Conservation (phyloP, 2,329 filamentous ascomycete genomes). For the Epichloe scottii region DNA sequence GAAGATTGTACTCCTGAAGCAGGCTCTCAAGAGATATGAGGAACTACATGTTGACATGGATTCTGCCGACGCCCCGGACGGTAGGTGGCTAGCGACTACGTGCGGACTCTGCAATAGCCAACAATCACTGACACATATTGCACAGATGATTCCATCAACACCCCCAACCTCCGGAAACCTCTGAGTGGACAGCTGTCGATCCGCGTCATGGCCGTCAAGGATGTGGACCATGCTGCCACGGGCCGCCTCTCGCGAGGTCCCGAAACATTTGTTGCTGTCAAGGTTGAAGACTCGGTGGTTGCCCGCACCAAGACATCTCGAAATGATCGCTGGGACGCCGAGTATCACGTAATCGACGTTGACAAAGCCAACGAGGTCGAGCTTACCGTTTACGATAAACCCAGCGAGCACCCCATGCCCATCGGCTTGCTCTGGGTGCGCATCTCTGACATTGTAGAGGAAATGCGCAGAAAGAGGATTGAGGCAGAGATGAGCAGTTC, state of each 20-base stretch:
- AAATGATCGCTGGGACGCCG: conserved; percentile 83
- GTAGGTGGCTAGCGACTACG: conserved; percentile 36
- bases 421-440: conserved; percentile 94
- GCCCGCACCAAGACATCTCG: conserved; percentile 76
- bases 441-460: conserved; percentile 93
- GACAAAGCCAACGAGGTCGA: conserved; percentile 99
- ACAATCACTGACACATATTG: background rate
- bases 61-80: conserved; percentile 62
- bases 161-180: conserved; percentile 91
- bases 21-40: conserved; percentile 92
- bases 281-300: conserved; percentile 89
- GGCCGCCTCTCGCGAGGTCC: conserved; percentile 78
- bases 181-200: conserved; percentile 82
- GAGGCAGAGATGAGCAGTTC: conserved; percentile 90
- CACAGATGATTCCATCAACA: conserved; percentile 88
- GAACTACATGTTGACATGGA: conserved; percentile 94
- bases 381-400: conserved; percentile 93
- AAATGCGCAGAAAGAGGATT: conserved; percentile 94
- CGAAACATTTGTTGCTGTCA: conserved; percentile 91
- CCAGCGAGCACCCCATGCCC: conserved; percentile 76
- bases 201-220: conserved; percentile 76
- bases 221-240: conserved; percentile 84
- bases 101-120: background rate
- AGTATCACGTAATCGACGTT: conserved; percentile 83
- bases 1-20: conserved; percentile 91